phyloP scores from a whole-genome alignment of 306 rosid species.

The Dalbergia oliveri region DNA sequence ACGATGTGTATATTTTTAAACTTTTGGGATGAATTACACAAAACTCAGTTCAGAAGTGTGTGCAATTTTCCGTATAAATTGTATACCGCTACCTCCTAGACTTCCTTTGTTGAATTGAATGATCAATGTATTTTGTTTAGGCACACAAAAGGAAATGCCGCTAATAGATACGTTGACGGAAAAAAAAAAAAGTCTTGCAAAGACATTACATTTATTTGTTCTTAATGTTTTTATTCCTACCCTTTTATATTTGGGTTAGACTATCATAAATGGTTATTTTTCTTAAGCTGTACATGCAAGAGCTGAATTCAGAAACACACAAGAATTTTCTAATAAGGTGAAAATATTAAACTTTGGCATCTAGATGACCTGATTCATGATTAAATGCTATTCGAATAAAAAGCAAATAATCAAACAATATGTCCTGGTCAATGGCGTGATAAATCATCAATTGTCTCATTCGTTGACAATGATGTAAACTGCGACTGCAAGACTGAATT shows the following conservation, averaged over 20 bases:
- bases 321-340: neutral
- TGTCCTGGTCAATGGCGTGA: neutral
- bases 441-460: neutral
- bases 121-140: neutral
- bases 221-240: neutral
- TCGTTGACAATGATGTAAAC: too few relatives aligned
- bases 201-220: neutral
- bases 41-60: too few relatives aligned
- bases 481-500: too few relatives aligned
- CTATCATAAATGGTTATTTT: neutral
- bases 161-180: neutral
- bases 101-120: slow-evolving; percentile 14
- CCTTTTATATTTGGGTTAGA: neutral
- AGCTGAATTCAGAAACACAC: neutral
- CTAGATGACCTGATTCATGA: neutral
- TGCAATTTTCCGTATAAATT: too few relatives aligned
- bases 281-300: neutral
- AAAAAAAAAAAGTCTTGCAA: neutral
- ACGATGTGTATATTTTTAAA: too few relatives aligned
- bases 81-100: neutral
- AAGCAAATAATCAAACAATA: neutral
- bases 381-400: neutral
- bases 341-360: neutral
- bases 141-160: neutral
- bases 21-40: too few relatives aligned